These are phyloP conservation scores for Ephemerocybe angulata DNA, from an alignment of 768 basidiomycete genomes.

Conservation along the genomic window DNA sequence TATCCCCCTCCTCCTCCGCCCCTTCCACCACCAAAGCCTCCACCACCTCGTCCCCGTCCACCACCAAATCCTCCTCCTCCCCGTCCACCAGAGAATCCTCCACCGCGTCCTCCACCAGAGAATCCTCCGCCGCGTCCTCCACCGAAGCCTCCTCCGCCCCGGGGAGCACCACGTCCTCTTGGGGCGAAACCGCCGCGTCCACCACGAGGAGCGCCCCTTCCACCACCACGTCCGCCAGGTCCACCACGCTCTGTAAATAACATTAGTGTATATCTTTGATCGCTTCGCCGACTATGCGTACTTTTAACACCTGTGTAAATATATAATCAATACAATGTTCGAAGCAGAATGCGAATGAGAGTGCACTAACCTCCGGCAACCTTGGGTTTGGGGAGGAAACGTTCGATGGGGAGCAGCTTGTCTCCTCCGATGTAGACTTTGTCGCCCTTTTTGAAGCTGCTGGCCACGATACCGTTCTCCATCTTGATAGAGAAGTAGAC, in stretches of 20 bases:
- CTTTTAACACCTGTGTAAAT: slow-evolving; percentile 44
- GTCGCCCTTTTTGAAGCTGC: slow-evolving; percentile 95
- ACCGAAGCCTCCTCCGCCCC: slow-evolving; percentile 38
- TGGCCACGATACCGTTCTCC: slow-evolving; percentile 92
- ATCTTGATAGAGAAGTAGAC: slow-evolving; percentile 98
- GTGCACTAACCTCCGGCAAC: slow-evolving; percentile 53
- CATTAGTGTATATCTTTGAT: too few species aligned
- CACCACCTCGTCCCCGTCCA: slow-evolving; percentile 29
- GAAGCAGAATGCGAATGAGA: slow-evolving; percentile 10
- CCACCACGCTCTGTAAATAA: slow-evolving; percentile 36
- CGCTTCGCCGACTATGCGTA: too few species aligned
- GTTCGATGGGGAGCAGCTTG: slow-evolving; percentile 92
- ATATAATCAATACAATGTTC: background rate
- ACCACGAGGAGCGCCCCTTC: slow-evolving; percentile 34
- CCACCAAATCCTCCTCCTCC: slow-evolving; percentile 40
- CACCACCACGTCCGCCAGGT: slow-evolving; percentile 38
- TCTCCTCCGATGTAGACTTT: slow-evolving; percentile 98
- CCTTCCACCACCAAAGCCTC: slow-evolving; percentile 45
- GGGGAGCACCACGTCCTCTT: slow-evolving; percentile 26
- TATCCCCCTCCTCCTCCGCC: slow-evolving; percentile 29
- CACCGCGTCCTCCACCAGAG: slow-evolving; percentile 33
- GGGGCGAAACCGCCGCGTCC: slow-evolving; percentile 40
- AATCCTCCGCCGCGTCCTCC: slow-evolving; percentile 32
- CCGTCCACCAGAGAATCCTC: slow-evolving; percentile 44
- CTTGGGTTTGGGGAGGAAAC: slow-evolving; percentile 97